These are phyloP conservation scores for Collariella sp. DNA, from an alignment of 495 filamentous ascomycete species.

Conservation along the genomic window DNA sequence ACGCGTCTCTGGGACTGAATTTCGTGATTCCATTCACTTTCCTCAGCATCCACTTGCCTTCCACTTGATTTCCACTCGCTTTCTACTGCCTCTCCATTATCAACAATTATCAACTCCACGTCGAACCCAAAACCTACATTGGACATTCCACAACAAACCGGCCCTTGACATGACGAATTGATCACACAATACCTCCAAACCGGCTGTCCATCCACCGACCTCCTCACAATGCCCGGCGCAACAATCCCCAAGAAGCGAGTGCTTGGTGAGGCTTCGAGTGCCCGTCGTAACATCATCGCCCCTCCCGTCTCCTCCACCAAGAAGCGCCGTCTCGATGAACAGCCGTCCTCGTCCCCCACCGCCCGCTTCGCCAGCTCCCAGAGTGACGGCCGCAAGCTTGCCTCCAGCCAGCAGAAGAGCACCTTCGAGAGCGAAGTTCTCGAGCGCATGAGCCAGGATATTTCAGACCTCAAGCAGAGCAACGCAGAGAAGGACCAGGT, in stretches of 20 bases:
- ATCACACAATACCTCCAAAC: neutral
- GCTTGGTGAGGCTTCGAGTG: slow-evolving; percentile 42
- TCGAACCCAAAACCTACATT: too few relatives aligned
- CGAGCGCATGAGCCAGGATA: slow-evolving; percentile 90
- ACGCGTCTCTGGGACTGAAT: slow-evolving; percentile 20
- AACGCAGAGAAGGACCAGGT: slow-evolving; percentile 91
- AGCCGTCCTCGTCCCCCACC: slow-evolving; percentile 44
- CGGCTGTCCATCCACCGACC: neutral
- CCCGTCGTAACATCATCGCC: slow-evolving; percentile 38
- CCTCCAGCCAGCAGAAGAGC: slow-evolving; percentile 80
- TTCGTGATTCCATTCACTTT: slow-evolving; percentile 5
- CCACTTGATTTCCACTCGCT: neutral
- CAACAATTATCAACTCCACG: too few relatives aligned
- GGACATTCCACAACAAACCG: neutral
- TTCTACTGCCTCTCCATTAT: too few relatives aligned
- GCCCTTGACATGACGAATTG: neutral
- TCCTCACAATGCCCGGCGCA: slow-evolving; percentile 31
- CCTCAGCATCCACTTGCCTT: neutral
- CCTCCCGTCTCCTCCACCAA: slow-evolving; percentile 43
- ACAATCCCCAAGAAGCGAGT: slow-evolving; percentile 47
- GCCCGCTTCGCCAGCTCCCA: slow-evolving; percentile 51
- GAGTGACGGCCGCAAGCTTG: slow-evolving; percentile 49
- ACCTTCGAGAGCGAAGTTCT: slow-evolving; percentile 89
- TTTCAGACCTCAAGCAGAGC: slow-evolving; percentile 68
- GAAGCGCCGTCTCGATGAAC: slow-evolving; percentile 65